Conservation (phyloP, 2,329 filamentous ascomycete species). For the Paecilomyces variotii region DNA sequence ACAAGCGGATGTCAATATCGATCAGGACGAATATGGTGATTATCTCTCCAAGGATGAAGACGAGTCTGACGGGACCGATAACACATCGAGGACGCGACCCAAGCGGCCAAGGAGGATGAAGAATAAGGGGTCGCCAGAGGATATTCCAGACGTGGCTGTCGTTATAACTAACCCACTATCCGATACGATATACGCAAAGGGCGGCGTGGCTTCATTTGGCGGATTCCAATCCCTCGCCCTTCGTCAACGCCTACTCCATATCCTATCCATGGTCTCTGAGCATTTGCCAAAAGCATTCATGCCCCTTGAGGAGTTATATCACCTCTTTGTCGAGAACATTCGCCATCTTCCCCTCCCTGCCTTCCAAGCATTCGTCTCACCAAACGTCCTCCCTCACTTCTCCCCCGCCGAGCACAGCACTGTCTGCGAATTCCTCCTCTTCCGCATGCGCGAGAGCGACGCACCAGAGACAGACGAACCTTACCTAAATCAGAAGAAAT, state of each 20-base stretch:
- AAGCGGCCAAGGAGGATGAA: conserved; percentile 24
- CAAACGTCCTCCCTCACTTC: conserved; percentile 37
- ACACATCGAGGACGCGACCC: conserved; percentile 11
- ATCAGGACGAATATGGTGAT: conserved; percentile 39
- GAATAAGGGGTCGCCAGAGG: conserved; percentile 3
- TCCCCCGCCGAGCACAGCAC: conserved; percentile 36
- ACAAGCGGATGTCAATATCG: conserved; percentile 36
- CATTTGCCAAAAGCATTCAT: conserved; percentile 28
- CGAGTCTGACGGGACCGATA: conserved; percentile 23
- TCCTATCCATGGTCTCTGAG: conserved; percentile 33
- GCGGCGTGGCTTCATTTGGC: conserved; percentile 25
- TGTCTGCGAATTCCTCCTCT: conserved; percentile 47
- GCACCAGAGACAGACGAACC: conserved; percentile 32
- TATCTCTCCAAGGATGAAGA: conserved; percentile 32
- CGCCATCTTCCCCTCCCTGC: conserved; percentile 36
- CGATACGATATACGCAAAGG: conserved; percentile 9
- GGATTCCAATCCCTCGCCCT: conserved; percentile 32
- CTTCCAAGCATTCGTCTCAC: conserved; percentile 40
- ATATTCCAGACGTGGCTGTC: neutral
- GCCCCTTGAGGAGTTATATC: conserved; percentile 31
- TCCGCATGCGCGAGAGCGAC: conserved; percentile 39
- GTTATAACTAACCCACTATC: conserved; percentile 5
- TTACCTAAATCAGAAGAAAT: conserved; percentile 41
- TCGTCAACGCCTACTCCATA: conserved; percentile 37
- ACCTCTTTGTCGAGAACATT: conserved; percentile 40